phyloP scores from a whole-genome alignment of 106 monocot genomes.

The Chionographis japonica region DNA sequence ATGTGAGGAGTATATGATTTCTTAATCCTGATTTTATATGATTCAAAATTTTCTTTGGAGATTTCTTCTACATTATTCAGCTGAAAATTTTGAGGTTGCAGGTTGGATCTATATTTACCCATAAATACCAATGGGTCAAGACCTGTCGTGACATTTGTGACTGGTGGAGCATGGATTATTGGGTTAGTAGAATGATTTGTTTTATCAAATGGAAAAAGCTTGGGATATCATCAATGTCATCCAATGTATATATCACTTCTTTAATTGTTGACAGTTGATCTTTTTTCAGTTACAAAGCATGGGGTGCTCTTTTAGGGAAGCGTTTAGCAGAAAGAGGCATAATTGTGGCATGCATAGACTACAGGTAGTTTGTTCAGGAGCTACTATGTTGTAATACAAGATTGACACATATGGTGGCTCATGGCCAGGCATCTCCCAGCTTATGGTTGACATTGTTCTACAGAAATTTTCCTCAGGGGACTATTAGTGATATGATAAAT shows the following conservation, averaged over 20 bases:
- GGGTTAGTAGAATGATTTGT: constrained; percentile 52
- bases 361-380: constrained; percentile 38
- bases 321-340: constrained; percentile 70
- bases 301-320: constrained; percentile 72
- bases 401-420: neutral
- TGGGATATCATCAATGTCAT: neutral
- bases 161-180: constrained; percentile 99
- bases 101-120: constrained; percentile 93
- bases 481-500: constrained; percentile 73
- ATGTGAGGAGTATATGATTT: neutral
- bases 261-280: neutral
- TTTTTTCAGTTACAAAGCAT: constrained; percentile 68
- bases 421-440: neutral
- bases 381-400: neutral
- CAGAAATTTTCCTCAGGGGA: constrained; percentile 83
- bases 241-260: neutral
- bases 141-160: constrained; percentile 93
- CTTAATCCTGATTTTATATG: too few species aligned
- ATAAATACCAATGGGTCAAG: constrained; percentile 28
- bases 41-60: too few species aligned
- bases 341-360: constrained; percentile 79
- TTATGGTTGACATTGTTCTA: constrained; percentile 6
- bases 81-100: constrained; percentile 18
- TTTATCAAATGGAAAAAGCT: neutral
- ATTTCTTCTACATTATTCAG: neutral